Evolutionary conservation across 2,329 filamentous ascomycete species (phyloP).

Genomic region (Xylariaceae sp.): DNA sequence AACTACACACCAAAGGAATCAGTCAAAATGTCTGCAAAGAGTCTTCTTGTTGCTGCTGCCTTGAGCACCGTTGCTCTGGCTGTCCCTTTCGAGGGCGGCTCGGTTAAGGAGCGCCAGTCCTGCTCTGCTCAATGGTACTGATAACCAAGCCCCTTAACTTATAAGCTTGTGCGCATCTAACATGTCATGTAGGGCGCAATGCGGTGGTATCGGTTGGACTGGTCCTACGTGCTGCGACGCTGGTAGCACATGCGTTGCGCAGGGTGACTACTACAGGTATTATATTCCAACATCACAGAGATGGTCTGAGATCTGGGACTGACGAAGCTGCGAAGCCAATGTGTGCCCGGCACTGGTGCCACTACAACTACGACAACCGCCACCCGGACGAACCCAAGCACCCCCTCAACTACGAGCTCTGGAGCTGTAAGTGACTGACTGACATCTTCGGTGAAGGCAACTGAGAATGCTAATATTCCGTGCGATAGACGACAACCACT

Average conservation of each 20-base stretch:
- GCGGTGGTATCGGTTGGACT: conserved; percentile 41
- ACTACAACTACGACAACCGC: neutral
- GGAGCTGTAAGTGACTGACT: conserved; percentile 17
- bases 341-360: conserved; percentile 16
- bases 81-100: conserved; percentile 33
- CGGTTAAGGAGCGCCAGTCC: conserved; percentile 37
- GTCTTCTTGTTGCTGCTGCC: conserved; percentile 31
- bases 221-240: conserved; percentile 42
- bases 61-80: conserved; percentile 37
- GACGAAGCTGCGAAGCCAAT: conserved; percentile 16
- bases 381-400: neutral
- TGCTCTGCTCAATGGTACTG: conserved; percentile 20
- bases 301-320: neutral
- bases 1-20: conserved; percentile 2
- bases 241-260: conserved; percentile 34
- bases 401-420: conserved; percentile 7
- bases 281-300: neutral
- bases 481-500: conserved; percentile 13
- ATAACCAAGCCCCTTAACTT: neutral
- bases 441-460: neutral
- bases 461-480: neutral
- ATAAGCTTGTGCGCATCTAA: conserved; percentile 9
- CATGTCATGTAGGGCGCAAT: conserved; percentile 33
- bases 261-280: conserved; percentile 27
- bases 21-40: conserved; percentile 28